phyloP scores from a whole-genome alignment of 345 rosid species.

The Brassica cretica region DNA sequence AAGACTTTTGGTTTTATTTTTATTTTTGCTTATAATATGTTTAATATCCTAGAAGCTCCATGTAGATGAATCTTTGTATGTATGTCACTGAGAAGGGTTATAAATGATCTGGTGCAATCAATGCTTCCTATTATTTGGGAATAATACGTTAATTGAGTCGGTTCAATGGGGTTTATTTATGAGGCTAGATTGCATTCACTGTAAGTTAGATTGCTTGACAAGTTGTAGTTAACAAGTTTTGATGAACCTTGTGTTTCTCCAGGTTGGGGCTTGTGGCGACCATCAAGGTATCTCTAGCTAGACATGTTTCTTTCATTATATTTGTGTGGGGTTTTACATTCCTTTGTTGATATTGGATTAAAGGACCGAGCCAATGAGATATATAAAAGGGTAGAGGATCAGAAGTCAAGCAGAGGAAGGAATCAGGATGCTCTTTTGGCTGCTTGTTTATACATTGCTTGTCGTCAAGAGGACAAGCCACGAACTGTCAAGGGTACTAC shows the following conservation, averaged over 20 bases:
- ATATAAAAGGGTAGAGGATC: slow-evolving; percentile 93
- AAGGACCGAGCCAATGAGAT: slow-evolving; percentile 94
- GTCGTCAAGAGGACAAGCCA: slow-evolving; percentile 95
- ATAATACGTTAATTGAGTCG: background rate
- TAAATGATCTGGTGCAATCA: background rate
- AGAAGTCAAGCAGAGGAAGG: slow-evolving; percentile 98
- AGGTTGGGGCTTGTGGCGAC: slow-evolving; percentile 98
- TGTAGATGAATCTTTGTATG: background rate
- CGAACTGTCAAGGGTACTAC: slow-evolving; percentile 98
- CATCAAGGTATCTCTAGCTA: slow-evolving; percentile 57
- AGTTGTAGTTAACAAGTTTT: slow-evolving; percentile 1
- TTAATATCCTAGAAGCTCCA: background rate
- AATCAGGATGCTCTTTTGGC: slow-evolving; percentile 99
- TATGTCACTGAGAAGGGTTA: background rate
- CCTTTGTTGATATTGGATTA: background rate
- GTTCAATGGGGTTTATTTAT: background rate
- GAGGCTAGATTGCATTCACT: background rate
- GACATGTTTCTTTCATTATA: background rate
- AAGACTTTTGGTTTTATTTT: background rate
- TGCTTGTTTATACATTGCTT: slow-evolving; percentile 98
- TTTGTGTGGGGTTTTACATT: background rate
- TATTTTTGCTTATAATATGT: background rate
- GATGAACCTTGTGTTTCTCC: slow-evolving; percentile 42
- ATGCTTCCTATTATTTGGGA: background rate
- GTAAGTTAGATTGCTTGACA: background rate